These are phyloP conservation scores for Ruellia speciosa DNA, from an alignment of 305 asterid species.

Conservation along the genomic window DNA sequence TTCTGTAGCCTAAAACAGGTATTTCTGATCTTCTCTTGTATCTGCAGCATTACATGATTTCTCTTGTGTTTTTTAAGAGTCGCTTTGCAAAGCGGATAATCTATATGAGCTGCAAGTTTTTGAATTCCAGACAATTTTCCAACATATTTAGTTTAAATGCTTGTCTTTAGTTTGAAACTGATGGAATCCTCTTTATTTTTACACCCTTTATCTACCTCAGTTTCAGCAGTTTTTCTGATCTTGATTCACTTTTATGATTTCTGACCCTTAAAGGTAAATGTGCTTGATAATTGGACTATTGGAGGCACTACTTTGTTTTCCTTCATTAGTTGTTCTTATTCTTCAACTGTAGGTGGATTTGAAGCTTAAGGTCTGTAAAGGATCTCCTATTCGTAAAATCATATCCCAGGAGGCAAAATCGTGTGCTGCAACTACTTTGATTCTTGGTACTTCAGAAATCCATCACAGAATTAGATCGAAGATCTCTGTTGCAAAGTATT, in stretches of 20 bases:
- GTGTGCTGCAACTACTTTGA: slow-evolving; percentile 52
- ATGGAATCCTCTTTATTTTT: not conserved
- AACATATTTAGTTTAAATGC: not conserved
- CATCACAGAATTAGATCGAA: slow-evolving; percentile 51
- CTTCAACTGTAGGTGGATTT: slow-evolving; percentile 54
- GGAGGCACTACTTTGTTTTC: not conserved
- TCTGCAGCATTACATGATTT: not conserved
- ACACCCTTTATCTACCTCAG: no score
- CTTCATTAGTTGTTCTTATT: not conserved
- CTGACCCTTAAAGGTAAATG: slow-evolving; percentile 5
- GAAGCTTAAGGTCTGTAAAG: slow-evolving; percentile 85
- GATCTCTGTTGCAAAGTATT: slow-evolving; percentile 68
- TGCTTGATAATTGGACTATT: not conserved
- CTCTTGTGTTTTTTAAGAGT: not conserved
- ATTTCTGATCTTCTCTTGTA: not conserved
- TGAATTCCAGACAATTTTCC: slow-evolving; percentile 1
- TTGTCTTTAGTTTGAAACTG: not conserved
- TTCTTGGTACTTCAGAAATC: slow-evolving; percentile 53
- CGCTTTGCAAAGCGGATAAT: no score
- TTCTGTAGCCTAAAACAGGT: slow-evolving; percentile 93
- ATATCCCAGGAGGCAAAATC: slow-evolving; percentile 51
- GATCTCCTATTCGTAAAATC: slow-evolving; percentile 56
- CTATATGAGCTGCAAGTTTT: not conserved
- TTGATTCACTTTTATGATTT: not conserved
- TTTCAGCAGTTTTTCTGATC: no score